These are phyloP conservation scores for Aschersonia sp. DNA, from an alignment of 2,329 filamentous ascomycete genomes.

Conservation along the genomic window DNA sequence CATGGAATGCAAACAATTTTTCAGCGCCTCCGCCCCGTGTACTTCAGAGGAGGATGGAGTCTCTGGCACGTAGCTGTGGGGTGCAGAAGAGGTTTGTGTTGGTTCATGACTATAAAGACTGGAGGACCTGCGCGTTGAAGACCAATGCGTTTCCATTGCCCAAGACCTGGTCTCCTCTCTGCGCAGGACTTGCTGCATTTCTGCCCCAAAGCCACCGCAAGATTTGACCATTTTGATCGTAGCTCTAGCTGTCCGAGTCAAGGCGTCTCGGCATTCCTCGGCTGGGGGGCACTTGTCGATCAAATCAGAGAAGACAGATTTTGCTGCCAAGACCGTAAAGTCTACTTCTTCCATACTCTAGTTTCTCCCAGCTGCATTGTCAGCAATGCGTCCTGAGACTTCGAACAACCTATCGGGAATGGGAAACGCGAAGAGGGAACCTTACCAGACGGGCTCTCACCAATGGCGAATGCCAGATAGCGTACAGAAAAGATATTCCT, in stretches of 20 bases:
- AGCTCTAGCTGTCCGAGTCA: conserved; percentile 87
- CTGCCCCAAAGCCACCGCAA: conserved; percentile 61
- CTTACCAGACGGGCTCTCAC: conserved; percentile 76
- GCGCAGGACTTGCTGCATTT: conserved; percentile 14
- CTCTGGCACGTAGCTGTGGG: no score
- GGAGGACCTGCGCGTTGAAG: no score
- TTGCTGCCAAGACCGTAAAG: conserved; percentile 85
- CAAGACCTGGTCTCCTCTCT: conserved; percentile 15
- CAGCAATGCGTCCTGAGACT: background rate
- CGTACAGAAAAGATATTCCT: conserved; percentile 89
- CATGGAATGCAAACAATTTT: no score
- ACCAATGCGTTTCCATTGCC: conserved; percentile 4
- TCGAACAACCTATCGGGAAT: background rate
- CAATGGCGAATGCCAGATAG: conserved; percentile 88
- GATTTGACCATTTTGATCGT: conserved; percentile 91
- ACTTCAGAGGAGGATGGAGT: no score
- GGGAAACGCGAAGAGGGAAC: background rate
- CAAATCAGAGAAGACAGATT: conserved; percentile 80
- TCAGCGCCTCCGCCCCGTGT: no score
- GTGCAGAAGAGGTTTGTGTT: no score
- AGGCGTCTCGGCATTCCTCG: conserved; percentile 87
- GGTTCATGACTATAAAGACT: no score
- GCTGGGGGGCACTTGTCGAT: conserved; percentile 92
- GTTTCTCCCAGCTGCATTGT: background rate
- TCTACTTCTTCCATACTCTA: conserved; percentile 91